phyloP scores from a whole-genome alignment of 1,284 basidiomycete genomes.

The Fomitopsis pinicola region DNA sequence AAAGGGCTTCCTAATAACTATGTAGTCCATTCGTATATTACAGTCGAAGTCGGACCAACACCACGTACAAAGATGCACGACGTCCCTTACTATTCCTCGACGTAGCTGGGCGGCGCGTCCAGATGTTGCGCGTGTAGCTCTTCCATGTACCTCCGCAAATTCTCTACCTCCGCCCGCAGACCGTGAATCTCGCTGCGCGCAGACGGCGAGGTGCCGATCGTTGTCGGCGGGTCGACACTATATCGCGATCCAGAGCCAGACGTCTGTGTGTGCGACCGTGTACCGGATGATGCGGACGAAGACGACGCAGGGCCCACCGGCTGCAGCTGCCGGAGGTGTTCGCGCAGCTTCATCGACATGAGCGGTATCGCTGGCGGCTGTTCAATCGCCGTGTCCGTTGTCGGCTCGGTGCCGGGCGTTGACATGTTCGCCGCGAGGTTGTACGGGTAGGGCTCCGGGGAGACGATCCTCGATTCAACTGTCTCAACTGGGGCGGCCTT shows the following conservation, averaged over 20 bases:
- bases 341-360: slow-evolving; percentile 15
- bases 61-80: background rate
- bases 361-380: background rate
- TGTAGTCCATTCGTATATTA: background rate
- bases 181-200: slow-evolving; percentile 20
- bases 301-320: background rate
- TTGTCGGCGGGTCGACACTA: slow-evolving; percentile 18
- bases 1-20: background rate
- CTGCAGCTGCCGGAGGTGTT: slow-evolving; percentile 2
- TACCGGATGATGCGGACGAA: background rate
- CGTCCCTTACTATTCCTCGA: background rate
- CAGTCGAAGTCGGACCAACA: background rate
- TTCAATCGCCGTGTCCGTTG: background rate
- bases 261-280: background rate
- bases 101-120: slow-evolving; percentile 22
- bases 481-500: background rate
- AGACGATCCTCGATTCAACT: background rate
- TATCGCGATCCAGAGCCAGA: slow-evolving; percentile 6
- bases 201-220: background rate
- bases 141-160: slow-evolving; percentile 23
- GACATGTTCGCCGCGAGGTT: background rate
- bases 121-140: slow-evolving; percentile 18
- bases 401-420: background rate
- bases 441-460: slow-evolving; percentile 3
- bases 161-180: slow-evolving; percentile 23